phyloP scores from a whole-genome alignment of 495 filamentous ascomycete genomes.

The Podospora conica region DNA sequence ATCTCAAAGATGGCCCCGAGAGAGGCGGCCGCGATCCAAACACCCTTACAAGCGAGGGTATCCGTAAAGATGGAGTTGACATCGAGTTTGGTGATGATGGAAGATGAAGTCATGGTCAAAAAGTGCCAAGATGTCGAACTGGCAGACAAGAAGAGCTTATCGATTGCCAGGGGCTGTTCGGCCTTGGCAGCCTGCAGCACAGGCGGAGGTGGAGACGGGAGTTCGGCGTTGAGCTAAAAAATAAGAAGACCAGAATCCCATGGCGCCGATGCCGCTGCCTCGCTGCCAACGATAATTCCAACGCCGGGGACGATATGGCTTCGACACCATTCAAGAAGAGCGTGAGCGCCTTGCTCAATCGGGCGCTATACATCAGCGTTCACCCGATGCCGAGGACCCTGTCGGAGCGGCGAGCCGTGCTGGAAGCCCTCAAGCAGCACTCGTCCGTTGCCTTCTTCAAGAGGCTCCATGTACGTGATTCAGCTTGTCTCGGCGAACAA shows the following conservation, averaged over 20 bases:
- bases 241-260: background rate
- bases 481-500: background rate
- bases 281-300: background rate
- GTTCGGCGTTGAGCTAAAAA: background rate
- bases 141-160: background rate
- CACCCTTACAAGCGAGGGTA: background rate
- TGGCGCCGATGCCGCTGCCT: background rate
- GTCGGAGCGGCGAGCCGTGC: conserved; percentile 64
- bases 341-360: conserved; percentile 1
- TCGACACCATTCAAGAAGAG: background rate
- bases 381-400: conserved; percentile 56
- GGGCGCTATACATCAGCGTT: conserved; percentile 57
- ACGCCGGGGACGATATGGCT: background rate
- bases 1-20: background rate
- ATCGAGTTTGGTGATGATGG: background rate
- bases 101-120: background rate
- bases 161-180: background rate
- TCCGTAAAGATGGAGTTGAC: background rate
- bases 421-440: conserved; percentile 65
- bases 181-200: background rate
- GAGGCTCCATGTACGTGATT: conserved; percentile 53
- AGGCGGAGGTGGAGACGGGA: background rate
- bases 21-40: background rate
- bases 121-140: background rate
- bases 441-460: conserved; percentile 74